Evolutionary conservation across 371 early-diverging fungal species (phyloP).

Genomic region (Apophysomyces variabilis): DNA sequence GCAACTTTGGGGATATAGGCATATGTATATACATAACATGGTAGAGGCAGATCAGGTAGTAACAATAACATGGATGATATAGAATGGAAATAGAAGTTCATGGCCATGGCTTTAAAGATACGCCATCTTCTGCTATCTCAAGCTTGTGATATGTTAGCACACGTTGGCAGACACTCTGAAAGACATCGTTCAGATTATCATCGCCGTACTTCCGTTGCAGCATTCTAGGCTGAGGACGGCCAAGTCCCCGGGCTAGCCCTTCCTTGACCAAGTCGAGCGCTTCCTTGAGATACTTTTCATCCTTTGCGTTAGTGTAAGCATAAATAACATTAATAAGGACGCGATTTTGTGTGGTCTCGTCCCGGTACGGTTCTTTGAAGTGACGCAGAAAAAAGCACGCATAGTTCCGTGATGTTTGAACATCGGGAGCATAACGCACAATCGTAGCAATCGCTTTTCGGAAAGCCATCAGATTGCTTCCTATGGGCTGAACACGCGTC

Average conservation of each 20-base stretch:
- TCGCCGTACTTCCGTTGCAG: too few relatives aligned
- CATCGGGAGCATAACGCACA: conserved; percentile 24
- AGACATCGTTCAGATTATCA: neutral
- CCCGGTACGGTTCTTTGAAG: conserved; percentile 14
- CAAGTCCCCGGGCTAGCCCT: conserved; percentile 17
- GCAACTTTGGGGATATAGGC: too few relatives aligned
- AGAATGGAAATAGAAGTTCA: neutral
- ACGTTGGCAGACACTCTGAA: neutral
- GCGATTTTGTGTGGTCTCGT: conserved; percentile 3
- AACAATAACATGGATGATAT: too few relatives aligned
- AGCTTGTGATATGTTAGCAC: conserved; percentile 12
- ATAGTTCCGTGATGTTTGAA: conserved; percentile 16
- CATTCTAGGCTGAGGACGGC: neutral
- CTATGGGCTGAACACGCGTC: neutral
- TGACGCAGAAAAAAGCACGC: conserved; percentile 10
- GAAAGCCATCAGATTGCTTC: neutral
- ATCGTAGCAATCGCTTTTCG: conserved; percentile 15
- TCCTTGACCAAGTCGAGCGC: conserved; percentile 15
- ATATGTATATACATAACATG: too few relatives aligned
- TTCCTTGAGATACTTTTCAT: neutral
- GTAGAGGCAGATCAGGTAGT: too few relatives aligned
- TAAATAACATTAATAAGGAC: conserved; percentile 27
- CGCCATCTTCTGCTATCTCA: neutral
- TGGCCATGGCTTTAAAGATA: neutral
- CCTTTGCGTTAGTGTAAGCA: neutral